These are phyloP conservation scores for Ophiobolus disseminans DNA, from an alignment of 2,329 filamentous ascomycete genomes.

Conservation along the genomic window DNA sequence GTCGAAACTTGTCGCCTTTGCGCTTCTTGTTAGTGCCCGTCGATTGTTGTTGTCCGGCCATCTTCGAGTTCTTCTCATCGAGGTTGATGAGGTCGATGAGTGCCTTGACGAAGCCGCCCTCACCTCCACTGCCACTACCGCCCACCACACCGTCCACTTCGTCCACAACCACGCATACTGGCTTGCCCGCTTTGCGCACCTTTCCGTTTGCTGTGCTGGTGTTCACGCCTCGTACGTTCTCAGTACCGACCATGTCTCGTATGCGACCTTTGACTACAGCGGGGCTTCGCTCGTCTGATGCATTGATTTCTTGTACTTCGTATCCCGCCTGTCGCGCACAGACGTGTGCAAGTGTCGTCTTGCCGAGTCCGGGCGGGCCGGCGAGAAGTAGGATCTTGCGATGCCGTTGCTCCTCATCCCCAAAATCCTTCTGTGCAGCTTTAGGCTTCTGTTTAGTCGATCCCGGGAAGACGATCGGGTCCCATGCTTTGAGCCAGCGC, in stretches of 20 bases:
- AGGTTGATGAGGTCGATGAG: conserved; percentile 86
- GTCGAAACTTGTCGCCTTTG: conserved; percentile 84
- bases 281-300: conserved; percentile 89
- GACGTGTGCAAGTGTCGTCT: conserved; percentile 95
- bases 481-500: conserved; percentile 94
- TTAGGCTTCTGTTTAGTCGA: conserved; percentile 65
- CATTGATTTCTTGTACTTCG: conserved; percentile 96
- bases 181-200: conserved; percentile 76
- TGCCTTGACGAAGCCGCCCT: conserved; percentile 94
- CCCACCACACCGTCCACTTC: conserved; percentile 94
- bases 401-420: conserved; percentile 76
- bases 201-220: conserved; percentile 60
- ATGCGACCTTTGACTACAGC: conserved; percentile 92
- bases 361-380: conserved; percentile 90
- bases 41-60: conserved; percentile 43
- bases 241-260: conserved; percentile 88
- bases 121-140: conserved; percentile 71
- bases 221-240: conserved; percentile 82
- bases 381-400: conserved; percentile 89
- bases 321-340: conserved; percentile 96
- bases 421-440: conserved; percentile 54
- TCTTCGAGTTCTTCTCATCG: conserved; percentile 79
- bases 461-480: conserved; percentile 87
- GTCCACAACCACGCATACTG: conserved; percentile 92
- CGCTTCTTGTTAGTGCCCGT: conserved; percentile 63